These are phyloP conservation scores for Alternaria arborescens DNA, from an alignment of 2,329 filamentous ascomycete genomes.

Conservation along the genomic window DNA sequence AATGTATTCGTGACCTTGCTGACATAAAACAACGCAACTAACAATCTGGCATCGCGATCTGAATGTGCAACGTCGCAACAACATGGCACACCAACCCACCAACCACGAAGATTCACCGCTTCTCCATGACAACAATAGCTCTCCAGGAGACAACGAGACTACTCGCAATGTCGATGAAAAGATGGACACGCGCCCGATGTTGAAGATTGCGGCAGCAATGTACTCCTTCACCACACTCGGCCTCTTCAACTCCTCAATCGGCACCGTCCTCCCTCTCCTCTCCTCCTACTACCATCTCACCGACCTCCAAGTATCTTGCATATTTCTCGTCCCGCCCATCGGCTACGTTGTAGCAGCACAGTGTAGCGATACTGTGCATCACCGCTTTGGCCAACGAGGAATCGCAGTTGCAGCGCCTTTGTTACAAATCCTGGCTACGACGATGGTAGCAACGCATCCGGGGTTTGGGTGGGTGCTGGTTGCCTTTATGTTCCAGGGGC, in stretches of 20 bases:
- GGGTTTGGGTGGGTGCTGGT: constrained; percentile 46
- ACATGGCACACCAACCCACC: constrained; percentile 7
- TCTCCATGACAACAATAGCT: background rate
- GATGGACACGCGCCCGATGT: constrained; percentile 3
- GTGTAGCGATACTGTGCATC: constrained; percentile 52
- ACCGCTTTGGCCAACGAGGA: constrained; percentile 53
- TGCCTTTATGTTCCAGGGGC: constrained; percentile 43
- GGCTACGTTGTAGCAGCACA: constrained; percentile 58
- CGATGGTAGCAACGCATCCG: constrained; percentile 38
- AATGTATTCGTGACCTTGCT: background rate
- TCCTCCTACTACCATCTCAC: constrained; percentile 53
- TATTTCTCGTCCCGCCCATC: constrained; percentile 55
- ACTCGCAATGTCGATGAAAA: background rate
- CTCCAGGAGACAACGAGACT: background rate
- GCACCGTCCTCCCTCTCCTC: constrained; percentile 50
- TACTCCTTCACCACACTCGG: constrained; percentile 67
- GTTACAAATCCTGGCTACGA: constrained; percentile 47
- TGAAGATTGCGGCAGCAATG: constrained; percentile 63
- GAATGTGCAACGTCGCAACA: constrained; percentile 5
- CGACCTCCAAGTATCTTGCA: constrained; percentile 55
- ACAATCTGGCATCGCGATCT: background rate
- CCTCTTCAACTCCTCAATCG: constrained; percentile 38
- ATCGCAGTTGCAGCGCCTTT: constrained; percentile 54
- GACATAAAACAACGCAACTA: background rate
- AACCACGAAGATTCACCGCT: constrained; percentile 16